Percentiles rank a stretch among this genome's conserved stretches.
Evolutionary conservation across 805 yeast genomes (phyloP).

Genomic region (Torulaspora quercuum): DNA sequence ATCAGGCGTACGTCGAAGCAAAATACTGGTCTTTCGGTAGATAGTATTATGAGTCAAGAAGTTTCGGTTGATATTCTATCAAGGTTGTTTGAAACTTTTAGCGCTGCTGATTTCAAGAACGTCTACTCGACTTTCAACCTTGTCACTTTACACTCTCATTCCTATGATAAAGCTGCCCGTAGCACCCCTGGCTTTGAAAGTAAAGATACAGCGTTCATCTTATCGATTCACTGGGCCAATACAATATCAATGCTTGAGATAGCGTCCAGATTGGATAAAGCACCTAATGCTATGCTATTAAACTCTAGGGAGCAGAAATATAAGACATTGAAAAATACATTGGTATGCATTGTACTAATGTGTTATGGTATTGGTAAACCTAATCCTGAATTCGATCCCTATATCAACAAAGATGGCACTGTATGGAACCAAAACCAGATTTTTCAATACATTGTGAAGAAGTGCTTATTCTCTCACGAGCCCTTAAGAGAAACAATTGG

Average conservation of each 20-base stretch:
- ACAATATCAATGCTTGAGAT: constrained; percentile 56
- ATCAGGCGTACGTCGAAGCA: constrained; percentile 20
- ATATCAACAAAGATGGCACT: constrained; percentile 15
- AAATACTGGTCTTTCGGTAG: constrained; percentile 13
- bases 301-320: constrained; percentile 41
- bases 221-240: constrained; percentile 32
- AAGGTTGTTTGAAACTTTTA: constrained; percentile 16
- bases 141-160: constrained; percentile 21
- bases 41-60: constrained; percentile 10
- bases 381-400: constrained; percentile 16
- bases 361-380: constrained; percentile 27
- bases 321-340: constrained; percentile 36
- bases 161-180: constrained; percentile 23
- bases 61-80: constrained; percentile 15
- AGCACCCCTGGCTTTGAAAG: constrained; percentile 18
- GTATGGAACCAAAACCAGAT: constrained; percentile 27
- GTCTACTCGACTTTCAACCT: constrained; percentile 20
- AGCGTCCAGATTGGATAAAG: constrained; percentile 47
- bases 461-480: constrained; percentile 19
- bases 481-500: constrained; percentile 21
- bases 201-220: constrained; percentile 20
- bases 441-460: constrained; percentile 32
- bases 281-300: constrained; percentile 35
- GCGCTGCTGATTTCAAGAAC: constrained; percentile 16
- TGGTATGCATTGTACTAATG: constrained; percentile 27